Evolutionary conservation across 345 rosid genomes (phyloP).

Genomic region (Pugionium cornutum): DNA sequence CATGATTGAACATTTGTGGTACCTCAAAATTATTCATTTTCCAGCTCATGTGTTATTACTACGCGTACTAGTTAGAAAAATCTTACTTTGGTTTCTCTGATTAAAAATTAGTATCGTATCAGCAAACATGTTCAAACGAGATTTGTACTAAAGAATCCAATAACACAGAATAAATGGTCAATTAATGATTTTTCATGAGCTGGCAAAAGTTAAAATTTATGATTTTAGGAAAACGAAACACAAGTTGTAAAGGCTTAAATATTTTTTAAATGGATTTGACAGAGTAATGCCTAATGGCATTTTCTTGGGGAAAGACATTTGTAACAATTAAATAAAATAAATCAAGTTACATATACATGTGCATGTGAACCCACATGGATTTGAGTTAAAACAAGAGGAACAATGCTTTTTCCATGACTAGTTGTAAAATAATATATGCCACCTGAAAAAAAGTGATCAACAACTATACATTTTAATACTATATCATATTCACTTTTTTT

Average conservation of each 20-base stretch:
- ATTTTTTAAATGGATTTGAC: constrained; percentile 28
- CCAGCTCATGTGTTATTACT: constrained; percentile 22
- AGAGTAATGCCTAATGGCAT: constrained; percentile 27
- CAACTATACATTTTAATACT: background rate
- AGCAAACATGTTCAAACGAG: constrained; percentile 34
- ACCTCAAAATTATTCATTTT: constrained; percentile 9
- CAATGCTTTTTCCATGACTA: constrained; percentile 27
- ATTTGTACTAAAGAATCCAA: constrained; percentile 12
- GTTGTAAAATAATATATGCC: constrained; percentile 26
- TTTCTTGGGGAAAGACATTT: constrained; percentile 29
- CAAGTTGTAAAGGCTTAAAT: constrained; percentile 33
- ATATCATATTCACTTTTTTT: background rate
- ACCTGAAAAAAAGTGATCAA: constrained; percentile 24
- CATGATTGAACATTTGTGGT: constrained; percentile 10
- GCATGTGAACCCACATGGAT: constrained; percentile 42
- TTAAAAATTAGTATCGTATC: constrained; percentile 3
- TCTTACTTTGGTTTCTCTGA: background rate
- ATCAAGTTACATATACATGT: constrained; percentile 13
- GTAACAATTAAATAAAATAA: constrained; percentile 18
- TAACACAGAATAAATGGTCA: background rate
- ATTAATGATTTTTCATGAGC: constrained; percentile 23
- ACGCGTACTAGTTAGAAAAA: background rate
- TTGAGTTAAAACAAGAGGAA: constrained; percentile 22
- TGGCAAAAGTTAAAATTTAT: constrained; percentile 25
- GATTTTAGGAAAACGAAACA: constrained; percentile 16